Conservation (phyloP, 1,139 yeast genomes). For the Cylindricascospora bacillispora region DNA sequence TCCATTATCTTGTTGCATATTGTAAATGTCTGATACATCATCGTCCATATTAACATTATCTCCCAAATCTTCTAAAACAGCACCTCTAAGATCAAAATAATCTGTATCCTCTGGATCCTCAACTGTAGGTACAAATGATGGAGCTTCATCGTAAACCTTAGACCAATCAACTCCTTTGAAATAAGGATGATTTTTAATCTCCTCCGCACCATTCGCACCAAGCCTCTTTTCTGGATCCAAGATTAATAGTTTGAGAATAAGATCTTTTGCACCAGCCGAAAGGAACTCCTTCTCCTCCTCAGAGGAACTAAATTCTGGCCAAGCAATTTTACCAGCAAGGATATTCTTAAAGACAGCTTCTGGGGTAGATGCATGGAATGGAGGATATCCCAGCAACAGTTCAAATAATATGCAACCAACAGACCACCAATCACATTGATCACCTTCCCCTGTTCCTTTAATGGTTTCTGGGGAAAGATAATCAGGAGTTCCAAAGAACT, state of each 20-base stretch:
- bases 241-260: slow-evolving; percentile 49
- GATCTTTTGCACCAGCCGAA: slow-evolving; percentile 58
- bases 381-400: slow-evolving; percentile 86
- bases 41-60: slow-evolving; percentile 36
- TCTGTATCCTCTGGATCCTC: slow-evolving; percentile 84
- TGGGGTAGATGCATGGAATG: slow-evolving; percentile 79
- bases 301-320: slow-evolving; percentile 57
- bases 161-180: slow-evolving; percentile 69
- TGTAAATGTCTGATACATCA: slow-evolving; percentile 2
- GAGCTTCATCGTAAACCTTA: slow-evolving; percentile 55
- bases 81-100: slow-evolving; percentile 88
- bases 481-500: slow-evolving; percentile 94
- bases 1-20: background rate
- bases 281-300: slow-evolving; percentile 44
- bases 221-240: slow-evolving; percentile 54
- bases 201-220: slow-evolving; percentile 68
- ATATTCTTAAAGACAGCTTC: slow-evolving; percentile 75
- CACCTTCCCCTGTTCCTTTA: slow-evolving; percentile 72
- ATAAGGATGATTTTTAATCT: slow-evolving; percentile 66
- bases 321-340: slow-evolving; percentile 56
- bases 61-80: slow-evolving; percentile 46
- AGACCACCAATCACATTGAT: slow-evolving; percentile 97
- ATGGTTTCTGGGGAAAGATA: slow-evolving; percentile 96
- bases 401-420: slow-evolving; percentile 92
- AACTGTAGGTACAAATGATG: slow-evolving; percentile 70